Evolutionary conservation across 169 alveolate species (phyloP).

Genomic region (Perkinsus chesapeaki): DNA sequence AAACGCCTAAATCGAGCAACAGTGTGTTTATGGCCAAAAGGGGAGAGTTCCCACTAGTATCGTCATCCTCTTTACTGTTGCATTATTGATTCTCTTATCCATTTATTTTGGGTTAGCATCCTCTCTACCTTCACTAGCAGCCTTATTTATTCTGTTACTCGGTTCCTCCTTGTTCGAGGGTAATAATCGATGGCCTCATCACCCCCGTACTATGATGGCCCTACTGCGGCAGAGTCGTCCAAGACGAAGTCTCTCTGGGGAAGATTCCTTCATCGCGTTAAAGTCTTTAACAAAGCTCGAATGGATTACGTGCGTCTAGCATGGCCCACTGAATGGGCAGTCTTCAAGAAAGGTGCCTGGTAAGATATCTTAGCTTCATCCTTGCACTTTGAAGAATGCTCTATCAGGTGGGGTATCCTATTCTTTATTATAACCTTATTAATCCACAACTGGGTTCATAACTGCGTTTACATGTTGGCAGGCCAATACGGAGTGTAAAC

Average conservation of each 20-base stretch:
- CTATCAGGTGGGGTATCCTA: neutral
- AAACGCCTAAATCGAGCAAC: neutral
- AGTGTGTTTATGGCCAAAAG: neutral
- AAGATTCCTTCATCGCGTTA: neutral
- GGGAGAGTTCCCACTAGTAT: neutral
- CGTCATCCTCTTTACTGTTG: neutral
- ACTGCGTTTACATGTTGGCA: neutral
- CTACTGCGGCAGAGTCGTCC: neutral
- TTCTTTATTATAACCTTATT: neutral
- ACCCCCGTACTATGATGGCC: too few relatives aligned
- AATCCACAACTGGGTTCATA: neutral
- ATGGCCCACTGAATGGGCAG: neutral
- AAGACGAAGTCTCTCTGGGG: neutral
- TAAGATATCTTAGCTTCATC: neutral
- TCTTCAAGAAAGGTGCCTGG: neutral
- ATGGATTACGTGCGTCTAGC: neutral
- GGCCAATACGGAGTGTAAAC: neutral
- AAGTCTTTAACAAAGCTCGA: neutral
- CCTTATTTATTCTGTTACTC: too few relatives aligned
- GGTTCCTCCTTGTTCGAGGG: neutral
- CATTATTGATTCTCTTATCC: neutral
- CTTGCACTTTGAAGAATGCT: neutral
- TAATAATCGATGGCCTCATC: neutral
- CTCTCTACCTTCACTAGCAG: too few relatives aligned
- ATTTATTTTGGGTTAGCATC: too few relatives aligned